Percentiles rank a stretch among this genome's conserved stretches.
phyloP scores from a whole-genome alignment of 495 filamentous ascomycete genomes.

The Aspergillus taichungensis region DNA sequence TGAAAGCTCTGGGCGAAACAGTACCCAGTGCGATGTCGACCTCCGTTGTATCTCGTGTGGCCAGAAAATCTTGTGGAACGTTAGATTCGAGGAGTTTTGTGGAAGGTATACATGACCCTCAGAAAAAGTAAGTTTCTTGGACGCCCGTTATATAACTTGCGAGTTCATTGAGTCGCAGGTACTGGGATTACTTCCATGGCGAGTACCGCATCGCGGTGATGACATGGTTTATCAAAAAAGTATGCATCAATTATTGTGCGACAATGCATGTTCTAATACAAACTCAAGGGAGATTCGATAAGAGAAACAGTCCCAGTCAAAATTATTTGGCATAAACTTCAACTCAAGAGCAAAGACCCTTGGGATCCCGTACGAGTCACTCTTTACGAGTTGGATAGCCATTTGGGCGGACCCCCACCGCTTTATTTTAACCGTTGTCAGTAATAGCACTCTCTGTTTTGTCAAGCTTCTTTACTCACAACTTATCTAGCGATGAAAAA shows the following conservation, averaged over 20 bases:
- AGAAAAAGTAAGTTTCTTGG: conserved; percentile 18
- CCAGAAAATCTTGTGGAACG: conserved; percentile 32
- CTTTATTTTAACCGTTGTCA: conserved; percentile 10
- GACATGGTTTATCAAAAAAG: conserved; percentile 23
- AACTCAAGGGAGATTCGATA: conserved; percentile 12
- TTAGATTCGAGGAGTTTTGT: conserved; percentile 7
- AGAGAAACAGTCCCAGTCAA: conserved; percentile 14
- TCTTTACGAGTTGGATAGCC: conserved; percentile 11
- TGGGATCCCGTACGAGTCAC: conserved; percentile 3
- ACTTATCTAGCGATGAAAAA: conserved; percentile 4
- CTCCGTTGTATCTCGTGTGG: conserved; percentile 21
- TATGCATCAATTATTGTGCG: background rate
- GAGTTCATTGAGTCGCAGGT: conserved; percentile 2
- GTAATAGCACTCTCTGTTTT: background rate
- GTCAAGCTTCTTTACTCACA: background rate
- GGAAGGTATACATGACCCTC: conserved; percentile 11
- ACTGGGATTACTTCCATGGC: conserved; percentile 14
- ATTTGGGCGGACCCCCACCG: background rate
- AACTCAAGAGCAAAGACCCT: conserved; percentile 5
- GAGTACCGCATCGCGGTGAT: conserved; percentile 11
- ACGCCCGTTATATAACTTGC: background rate
- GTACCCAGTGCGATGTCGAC: conserved; percentile 14
- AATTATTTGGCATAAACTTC: conserved; percentile 1
- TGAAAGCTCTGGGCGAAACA: conserved; percentile 22
- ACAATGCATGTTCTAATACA: background rate